Evolutionary conservation across 345 rosid species (phyloP).

Genomic region (Camelina laxa): DNA sequence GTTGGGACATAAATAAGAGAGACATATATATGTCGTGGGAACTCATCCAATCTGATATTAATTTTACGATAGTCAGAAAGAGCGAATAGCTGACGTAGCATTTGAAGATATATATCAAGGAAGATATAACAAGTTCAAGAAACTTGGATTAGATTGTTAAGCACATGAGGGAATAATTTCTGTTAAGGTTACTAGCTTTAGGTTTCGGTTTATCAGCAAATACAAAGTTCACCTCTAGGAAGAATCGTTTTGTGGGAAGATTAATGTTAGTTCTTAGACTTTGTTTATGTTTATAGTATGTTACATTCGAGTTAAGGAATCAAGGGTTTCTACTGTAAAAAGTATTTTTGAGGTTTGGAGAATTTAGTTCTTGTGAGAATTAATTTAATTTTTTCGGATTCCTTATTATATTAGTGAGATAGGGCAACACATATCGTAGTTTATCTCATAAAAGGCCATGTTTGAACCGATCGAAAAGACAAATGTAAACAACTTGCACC

Average conservation of each 20-base stretch:
- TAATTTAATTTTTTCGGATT: neutral
- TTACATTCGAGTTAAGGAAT: neutral
- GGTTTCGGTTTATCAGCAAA: neutral
- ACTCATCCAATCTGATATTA: neutral
- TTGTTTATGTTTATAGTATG: neutral
- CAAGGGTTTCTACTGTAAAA: neutral
- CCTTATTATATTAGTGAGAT: neutral
- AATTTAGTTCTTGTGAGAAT: neutral
- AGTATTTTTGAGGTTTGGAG: neutral
- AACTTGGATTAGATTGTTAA: neutral
- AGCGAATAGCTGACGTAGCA: neutral
- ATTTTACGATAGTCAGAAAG: neutral
- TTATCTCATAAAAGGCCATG: neutral
- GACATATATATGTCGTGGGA: neutral
- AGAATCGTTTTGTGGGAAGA: neutral
- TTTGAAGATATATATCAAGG: neutral
- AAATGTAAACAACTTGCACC: slow-evolving; percentile 11
- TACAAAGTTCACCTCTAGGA: neutral
- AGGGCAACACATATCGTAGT: neutral
- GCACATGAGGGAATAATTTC: neutral
- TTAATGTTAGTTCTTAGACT: neutral
- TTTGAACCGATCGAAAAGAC: neutral
- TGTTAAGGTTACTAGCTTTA: neutral
- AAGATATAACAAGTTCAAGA: neutral
- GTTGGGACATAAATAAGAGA: neutral